Base-by-base conservation (phyloP, 2,329 filamentous ascomycete species). In the Phialocephala subalpina region DNA sequence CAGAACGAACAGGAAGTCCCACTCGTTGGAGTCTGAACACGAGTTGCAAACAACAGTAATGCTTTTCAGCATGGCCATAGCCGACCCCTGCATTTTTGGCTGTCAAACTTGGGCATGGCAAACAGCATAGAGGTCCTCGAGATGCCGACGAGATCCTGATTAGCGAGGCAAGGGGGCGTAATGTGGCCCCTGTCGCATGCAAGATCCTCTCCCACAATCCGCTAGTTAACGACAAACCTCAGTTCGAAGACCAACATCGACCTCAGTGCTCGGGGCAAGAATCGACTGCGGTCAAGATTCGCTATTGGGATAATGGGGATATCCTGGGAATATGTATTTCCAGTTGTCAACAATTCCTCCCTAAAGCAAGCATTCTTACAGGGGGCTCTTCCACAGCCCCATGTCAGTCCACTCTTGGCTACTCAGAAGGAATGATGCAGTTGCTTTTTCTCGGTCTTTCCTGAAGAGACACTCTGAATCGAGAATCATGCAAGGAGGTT, bases 391-490 rank as follows among this genome's bases (percentile, higher is more conserved):
- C 16, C 6, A 49, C 20, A 36, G 25, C 4, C 33, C 59, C 45
- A 12, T 40, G 59, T 55, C 59, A 42, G 18, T n/a, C 58, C 58
- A 60, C 40, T 33, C 22, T 6, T 33, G 16, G 12, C 25, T 29
- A 22, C 59, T 47, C 36, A 66, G 60, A 60, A 57, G 64, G 33
- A 60, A 56, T 33, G 33, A 29, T 57, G 38, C 25, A 33, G 62
- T 66, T 64, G 63, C 61, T 64, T 69, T 67, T 65, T 69, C 40
- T 62, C 52, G 36, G 62, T 25, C 22, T 62, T 45, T 56, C 49
- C 58, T 62, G 36, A 66, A 63, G 45, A 53, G 53, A 58, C 22
- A 60, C 42, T 36, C 42, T 53, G 42, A 53, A 68, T 62, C 58
- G 64, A 14, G 53, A 57, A 56, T 55, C 63, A 62, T 45, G 64